Conservation (phyloP, 2,329 filamentous ascomycete genomes). For the Fusarium mexicanum region DNA sequence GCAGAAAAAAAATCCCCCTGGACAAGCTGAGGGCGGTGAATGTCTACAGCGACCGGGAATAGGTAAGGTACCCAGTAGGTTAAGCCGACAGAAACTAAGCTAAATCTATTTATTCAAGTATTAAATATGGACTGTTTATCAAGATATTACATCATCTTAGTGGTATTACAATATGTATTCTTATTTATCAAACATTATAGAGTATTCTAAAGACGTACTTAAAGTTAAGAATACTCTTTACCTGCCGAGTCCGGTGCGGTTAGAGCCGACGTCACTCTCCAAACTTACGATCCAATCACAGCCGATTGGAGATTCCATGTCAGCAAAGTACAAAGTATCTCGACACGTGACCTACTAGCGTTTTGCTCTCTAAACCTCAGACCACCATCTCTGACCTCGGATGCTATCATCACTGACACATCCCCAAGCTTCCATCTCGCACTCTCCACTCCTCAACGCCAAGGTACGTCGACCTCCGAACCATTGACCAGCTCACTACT, state of each 20-base stretch:
- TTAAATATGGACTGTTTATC: too few relatives aligned
- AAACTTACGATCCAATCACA: constrained; percentile 7
- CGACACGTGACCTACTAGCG: constrained; percentile 39
- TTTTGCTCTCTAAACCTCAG: constrained; percentile 46
- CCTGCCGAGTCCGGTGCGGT: not conserved
- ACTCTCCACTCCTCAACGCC: constrained; percentile 42
- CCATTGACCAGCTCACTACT: constrained; percentile 1
- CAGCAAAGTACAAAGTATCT: constrained; percentile 21
- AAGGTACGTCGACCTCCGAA: constrained; percentile 39
- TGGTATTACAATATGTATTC: too few relatives aligned
- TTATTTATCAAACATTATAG: too few relatives aligned
- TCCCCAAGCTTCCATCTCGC: constrained; percentile 40
- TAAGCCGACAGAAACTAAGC: not conserved
- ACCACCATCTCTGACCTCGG: constrained; percentile 45
- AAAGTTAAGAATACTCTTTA: too few relatives aligned
- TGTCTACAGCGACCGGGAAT: not conserved
- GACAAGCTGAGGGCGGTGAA: constrained; percentile 37
- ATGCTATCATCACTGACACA: constrained; percentile 40
- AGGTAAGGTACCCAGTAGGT: not conserved
- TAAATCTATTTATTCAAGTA: not conserved
- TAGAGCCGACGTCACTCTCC: constrained; percentile 36
- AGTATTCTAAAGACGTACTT: not conserved
- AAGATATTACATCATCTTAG: too few relatives aligned
- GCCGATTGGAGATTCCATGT: not conserved
- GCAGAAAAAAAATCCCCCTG: constrained; percentile 44